Base-by-base conservation (phyloP, 2,329 filamentous ascomycete genomes). In the Beauveria australis region DNA sequence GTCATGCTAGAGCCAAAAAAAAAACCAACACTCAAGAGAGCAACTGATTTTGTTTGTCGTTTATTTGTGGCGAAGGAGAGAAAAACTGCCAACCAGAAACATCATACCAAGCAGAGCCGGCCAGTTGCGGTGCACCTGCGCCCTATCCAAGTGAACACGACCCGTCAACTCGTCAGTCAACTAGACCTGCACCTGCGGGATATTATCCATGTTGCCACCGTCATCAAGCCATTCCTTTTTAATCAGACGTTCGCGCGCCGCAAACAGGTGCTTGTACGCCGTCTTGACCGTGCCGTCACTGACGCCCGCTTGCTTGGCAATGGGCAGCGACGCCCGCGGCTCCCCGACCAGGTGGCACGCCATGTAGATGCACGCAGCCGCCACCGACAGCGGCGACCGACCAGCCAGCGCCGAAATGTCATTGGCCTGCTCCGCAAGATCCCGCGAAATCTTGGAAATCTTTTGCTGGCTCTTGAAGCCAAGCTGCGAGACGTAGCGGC, bases 211-310 rank as follows among this genome's bases (percentile, higher is more conserved):
- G 66, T 87, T 86, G 43, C 87, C 89, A 61, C 89, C 89, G 62
- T 87, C 85, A 59, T 82, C 80, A 59, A 93, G 80, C 85, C 91
- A 93, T 63, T 89, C 85, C 56, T 85, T 79, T 66, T 89, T 86
- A 68, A 97, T 84, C 62, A 99, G 76, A 63, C 84, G 81, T 60
- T 93, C 86, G 55, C 86, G 84, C 53, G 88, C 86, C 19, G 81
- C 80, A 71, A 92, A 93, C 53, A 99, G 81, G 69, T 89, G 87
- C 71, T 94, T 94, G 79, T 97, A 99, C 0, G 93, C 92, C 28
- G 91, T 95, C 69, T 95, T 92, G 68, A 99, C 96, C 0, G 94
- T 99, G 60, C 94, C 92, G 70, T 99, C 95, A 72, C 92, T 97
- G 30, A 99, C 94, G 65, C 91, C 91, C 1, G 90, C 91, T 19